Evolutionary conservation across 805 yeast species (phyloP), one percentile per base, ranked within the genome.

Genomic region (Suhomyces prunicola): DNA sequence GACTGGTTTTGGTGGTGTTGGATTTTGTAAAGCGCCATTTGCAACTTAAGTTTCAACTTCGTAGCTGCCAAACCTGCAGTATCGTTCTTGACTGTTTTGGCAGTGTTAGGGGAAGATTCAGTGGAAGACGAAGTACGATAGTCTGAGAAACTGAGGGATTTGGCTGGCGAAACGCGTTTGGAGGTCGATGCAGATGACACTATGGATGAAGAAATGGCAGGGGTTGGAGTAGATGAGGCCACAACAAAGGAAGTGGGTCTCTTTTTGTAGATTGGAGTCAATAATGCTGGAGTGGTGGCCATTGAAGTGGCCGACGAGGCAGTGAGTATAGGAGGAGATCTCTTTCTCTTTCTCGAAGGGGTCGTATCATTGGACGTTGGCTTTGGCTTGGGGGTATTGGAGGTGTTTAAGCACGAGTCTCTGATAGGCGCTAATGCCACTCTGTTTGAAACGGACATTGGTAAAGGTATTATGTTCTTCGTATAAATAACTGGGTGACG

Each of bases 41-140:
- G 78, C 41, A 75, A 62, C 59, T 74, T 74, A 53, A 74, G 64
- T 63, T 73, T 75, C 60, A 75, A 65, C 57, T 74, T 74, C 22
- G 76, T 70, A 31, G 78, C 80, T 9, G 77, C 76, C 61, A 73
- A 65, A 27, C 71, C 73, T 6, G 74, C 76, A 51, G 68, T 60
- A 53, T 65, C 70, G 57, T 64, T 69, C 29, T 58, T 58, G 58
- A 52, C 52, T 23, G 44, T 23, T 29, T 31, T 12, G 26, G 29
- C 23, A 22, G 22, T n/a, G 12, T 26, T 45, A 12, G 52, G 48
- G 10, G 52, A 49, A 24, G 45, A 50, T 9, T 23, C 29, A 6
- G 52, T 50, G 7, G 53, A 49, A 13, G 61, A 55, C 26, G 46
- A 55, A 33, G 61, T 53, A 36, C 64, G 55, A 54, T 61, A 68